These are phyloP conservation scores for Chrysoporthe cubensis DNA, from an alignment of 2,329 filamentous ascomycete species.

Conservation along the genomic window DNA sequence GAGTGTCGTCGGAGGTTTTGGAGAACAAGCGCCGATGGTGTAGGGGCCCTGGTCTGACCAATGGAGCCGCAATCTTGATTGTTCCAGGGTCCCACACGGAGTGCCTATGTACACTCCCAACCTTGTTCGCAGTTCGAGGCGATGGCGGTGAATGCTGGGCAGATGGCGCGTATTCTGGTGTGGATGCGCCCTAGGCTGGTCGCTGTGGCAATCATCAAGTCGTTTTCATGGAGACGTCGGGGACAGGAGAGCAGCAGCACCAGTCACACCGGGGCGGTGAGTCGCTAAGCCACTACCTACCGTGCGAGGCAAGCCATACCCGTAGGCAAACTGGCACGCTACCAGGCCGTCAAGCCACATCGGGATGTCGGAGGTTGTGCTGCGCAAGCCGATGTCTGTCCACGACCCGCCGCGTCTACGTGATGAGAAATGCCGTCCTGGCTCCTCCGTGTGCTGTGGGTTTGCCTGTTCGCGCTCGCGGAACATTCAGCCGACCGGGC, in stretches of 20 bases:
- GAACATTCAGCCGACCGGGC: slow-evolving; percentile 9
- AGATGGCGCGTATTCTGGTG: background rate
- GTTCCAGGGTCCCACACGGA: background rate
- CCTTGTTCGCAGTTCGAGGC: background rate
- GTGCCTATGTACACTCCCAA: background rate
- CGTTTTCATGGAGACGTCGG: background rate
- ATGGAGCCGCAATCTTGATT: slow-evolving; percentile 3
- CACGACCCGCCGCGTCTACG: too few relatives aligned
- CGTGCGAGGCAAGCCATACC: background rate
- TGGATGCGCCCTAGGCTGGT: background rate
- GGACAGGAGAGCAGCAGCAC: background rate
- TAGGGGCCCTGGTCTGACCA: background rate
- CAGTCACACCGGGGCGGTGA: slow-evolving; percentile 1
- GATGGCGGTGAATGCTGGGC: background rate
- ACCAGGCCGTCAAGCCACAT: slow-evolving; percentile 6
- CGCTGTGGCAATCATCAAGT: background rate
- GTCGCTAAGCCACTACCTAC: background rate
- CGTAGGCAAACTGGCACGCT: background rate
- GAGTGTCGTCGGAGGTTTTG: slow-evolving; percentile 16
- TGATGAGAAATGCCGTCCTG: background rate
- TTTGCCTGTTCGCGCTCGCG: background rate
- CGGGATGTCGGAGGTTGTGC: slow-evolving; percentile 18
- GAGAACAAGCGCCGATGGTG: slow-evolving; percentile 13
- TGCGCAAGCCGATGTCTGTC: background rate
- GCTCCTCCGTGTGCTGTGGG: background rate